A percentile compares a stretch with the other conserved stretches of the same genome.
Conservation (phyloP, 768 basidiomycete species). For the Tylopilus vinaceipallidus region DNA sequence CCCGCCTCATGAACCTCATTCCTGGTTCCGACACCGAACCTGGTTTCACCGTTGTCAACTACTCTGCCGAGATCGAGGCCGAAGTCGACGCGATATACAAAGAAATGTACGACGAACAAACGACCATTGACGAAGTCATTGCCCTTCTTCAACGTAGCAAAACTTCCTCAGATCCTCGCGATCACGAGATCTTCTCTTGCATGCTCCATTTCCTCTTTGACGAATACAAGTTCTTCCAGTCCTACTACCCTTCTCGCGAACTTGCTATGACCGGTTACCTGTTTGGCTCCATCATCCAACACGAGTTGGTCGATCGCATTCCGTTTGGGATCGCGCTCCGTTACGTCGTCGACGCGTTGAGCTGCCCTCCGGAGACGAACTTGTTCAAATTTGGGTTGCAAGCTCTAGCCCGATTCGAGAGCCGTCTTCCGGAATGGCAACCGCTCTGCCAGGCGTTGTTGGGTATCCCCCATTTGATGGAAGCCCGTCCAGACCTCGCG, state of each 20-base stretch:
- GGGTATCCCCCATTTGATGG: conserved; percentile 81
- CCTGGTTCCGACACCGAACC: conserved; percentile 88
- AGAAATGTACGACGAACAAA: conserved; percentile 96
- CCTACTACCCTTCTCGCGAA: conserved; percentile 91
- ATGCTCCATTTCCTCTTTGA: conserved; percentile 99
- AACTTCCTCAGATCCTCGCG: conserved; percentile 74
- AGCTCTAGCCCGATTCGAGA: conserved; percentile 86
- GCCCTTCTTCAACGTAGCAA: conserved; percentile 83
- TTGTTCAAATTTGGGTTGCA: conserved; percentile 95
- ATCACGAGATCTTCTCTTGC: conserved; percentile 98
- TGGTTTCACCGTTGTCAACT: conserved; percentile 85
- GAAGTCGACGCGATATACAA: conserved; percentile 97
- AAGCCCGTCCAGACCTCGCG: conserved; percentile 80
- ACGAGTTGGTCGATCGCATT: conserved; percentile 89
- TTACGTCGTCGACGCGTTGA: conserved; percentile 92
- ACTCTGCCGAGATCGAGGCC: conserved; percentile 83
- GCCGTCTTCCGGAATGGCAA: conserved; percentile 86
- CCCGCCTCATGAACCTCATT: conserved; percentile 90
- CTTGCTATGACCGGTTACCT: conserved; percentile 94
- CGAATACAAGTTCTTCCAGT: conserved; percentile 99
- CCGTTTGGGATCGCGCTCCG: conserved; percentile 96
- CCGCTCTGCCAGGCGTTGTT: conserved; percentile 88
- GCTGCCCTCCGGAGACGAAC: conserved; percentile 87
- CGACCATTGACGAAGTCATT: conserved; percentile 93
- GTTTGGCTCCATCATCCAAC: conserved; percentile 94